Conservation (phyloP, 1,284 basidiomycete genomes). For the Leccinum proximum region DNA sequence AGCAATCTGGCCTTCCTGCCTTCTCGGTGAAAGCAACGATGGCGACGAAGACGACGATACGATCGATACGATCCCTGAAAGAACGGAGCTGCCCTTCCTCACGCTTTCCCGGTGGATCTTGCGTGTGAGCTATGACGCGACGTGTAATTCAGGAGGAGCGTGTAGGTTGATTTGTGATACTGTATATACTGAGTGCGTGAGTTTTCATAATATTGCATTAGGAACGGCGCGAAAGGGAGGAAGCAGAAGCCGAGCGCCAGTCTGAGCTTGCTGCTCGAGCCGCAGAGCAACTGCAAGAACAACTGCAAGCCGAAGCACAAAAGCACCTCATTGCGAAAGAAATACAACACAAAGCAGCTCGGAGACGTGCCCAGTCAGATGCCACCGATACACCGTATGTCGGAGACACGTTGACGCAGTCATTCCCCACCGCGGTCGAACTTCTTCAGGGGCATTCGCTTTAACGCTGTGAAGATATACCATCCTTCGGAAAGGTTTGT, state of each 20-base stretch:
- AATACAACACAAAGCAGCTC: conserved; percentile 47
- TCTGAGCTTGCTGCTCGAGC: conserved; percentile 45
- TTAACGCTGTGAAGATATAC: conserved; percentile 65
- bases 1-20: no score
- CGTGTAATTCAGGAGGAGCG: conserved; percentile 64
- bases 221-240: conserved; percentile 37
- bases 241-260: conserved; percentile 50
- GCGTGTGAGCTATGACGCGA: conserved; percentile 46
- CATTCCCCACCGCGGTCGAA: conserved; percentile 54
- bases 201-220: conserved; percentile 11
- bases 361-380: conserved; percentile 62
- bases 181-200: neutral
- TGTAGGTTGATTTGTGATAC: conserved; percentile 32
- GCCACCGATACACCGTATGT: conserved; percentile 56
- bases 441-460: conserved; percentile 49
- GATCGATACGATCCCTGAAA: no score
- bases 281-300: conserved; percentile 55
- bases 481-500: conserved; percentile 60
- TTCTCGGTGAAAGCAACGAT: no score
- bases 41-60: no score
- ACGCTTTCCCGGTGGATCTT: no score
- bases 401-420: conserved; percentile 55
- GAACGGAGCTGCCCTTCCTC: no score
- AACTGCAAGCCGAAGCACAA: conserved; percentile 59
- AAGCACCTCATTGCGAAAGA: conserved; percentile 51